Percentiles rank a stretch among this genome's conserved stretches.
phyloP scores from a whole-genome alignment of 352 stramenopile genomes.

The Phytophthora idaei region DNA sequence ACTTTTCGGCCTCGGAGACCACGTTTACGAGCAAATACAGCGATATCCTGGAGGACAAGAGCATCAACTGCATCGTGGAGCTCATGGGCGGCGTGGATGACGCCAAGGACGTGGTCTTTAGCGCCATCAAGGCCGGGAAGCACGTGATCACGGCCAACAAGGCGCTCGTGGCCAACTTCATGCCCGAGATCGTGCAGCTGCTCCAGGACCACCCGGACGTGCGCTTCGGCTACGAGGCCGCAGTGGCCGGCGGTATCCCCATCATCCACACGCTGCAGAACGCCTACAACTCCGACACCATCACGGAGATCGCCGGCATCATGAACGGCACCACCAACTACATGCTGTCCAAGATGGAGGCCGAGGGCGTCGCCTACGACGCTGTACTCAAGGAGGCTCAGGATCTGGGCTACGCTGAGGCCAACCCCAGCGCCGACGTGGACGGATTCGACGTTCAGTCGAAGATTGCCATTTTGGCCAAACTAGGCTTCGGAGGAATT shows the following conservation, averaged over 20 bases:
- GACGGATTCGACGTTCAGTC: conserved; percentile 96
- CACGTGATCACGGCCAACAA: conserved; percentile 98
- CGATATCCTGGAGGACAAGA: conserved; percentile 91
- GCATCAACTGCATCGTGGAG: conserved; percentile 96
- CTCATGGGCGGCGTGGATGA: conserved; percentile 96
- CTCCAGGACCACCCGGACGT: conserved; percentile 79
- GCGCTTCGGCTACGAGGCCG: conserved; percentile 95
- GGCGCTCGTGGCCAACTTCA: conserved; percentile 93
- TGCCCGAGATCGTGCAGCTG: conserved; percentile 91
- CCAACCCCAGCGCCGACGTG: conserved; percentile 95
- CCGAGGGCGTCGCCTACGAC: conserved; percentile 91
- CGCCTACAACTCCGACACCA: conserved; percentile 92
- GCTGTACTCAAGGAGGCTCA: conserved; percentile 94
- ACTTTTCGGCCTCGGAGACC: conserved; percentile 51
- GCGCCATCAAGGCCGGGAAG: conserved; percentile 90
- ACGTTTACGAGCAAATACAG: conserved; percentile 72
- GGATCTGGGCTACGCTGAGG: conserved; percentile 92
- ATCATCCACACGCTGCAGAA: conserved; percentile 96
- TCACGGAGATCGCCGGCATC: conserved; percentile 95
- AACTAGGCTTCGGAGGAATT: conserved; percentile 93
- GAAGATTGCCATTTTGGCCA: conserved; percentile 96
- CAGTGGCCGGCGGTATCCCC: conserved; percentile 96
- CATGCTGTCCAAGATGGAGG: conserved; percentile 98
- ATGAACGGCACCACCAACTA: conserved; percentile 99
- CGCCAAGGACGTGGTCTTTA: conserved; percentile 94